Conservation (phyloP, 2,329 filamentous ascomycete species). For the Xylariaceae sp. region DNA sequence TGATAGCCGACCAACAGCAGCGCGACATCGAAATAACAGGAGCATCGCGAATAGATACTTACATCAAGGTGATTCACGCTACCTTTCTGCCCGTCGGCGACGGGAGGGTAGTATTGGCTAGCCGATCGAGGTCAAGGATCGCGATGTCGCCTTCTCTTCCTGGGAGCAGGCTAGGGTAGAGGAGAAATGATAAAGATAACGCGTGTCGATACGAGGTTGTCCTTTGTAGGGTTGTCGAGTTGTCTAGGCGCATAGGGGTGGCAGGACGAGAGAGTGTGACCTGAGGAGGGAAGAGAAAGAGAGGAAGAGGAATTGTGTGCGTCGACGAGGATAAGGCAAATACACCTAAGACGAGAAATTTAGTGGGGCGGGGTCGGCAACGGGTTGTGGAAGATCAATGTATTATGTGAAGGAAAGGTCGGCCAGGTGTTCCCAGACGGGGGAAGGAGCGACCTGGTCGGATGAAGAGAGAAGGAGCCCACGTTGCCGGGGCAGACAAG, state of each 20-base stretch:
- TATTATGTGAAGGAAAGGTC: background rate
- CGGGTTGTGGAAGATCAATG: background rate
- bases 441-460: background rate
- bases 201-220: conserved; percentile 9
- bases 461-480: background rate
- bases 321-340: conserved; percentile 14
- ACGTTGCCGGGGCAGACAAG: background rate
- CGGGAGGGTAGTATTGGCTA: background rate
- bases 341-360: background rate
- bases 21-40: background rate
- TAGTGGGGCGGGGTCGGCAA: conserved; percentile 1
- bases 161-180: background rate
- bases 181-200: conserved; percentile 5
- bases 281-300: conserved; percentile 23
- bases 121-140: background rate
- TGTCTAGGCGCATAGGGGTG: conserved; percentile 14
- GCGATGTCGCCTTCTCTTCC: background rate
- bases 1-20: background rate
- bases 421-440: background rate
- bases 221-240: conserved; percentile 18
- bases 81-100: background rate
- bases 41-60: background rate
- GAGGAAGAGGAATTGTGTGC: conserved; percentile 16
- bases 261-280: conserved; percentile 2
- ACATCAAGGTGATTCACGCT: conserved; percentile 5